A percentile compares a stretch with the other conserved stretches of the same genome.
Conservation (phyloP, 2,329 filamentous ascomycete genomes). For the Corynespora cassiicola region DNA sequence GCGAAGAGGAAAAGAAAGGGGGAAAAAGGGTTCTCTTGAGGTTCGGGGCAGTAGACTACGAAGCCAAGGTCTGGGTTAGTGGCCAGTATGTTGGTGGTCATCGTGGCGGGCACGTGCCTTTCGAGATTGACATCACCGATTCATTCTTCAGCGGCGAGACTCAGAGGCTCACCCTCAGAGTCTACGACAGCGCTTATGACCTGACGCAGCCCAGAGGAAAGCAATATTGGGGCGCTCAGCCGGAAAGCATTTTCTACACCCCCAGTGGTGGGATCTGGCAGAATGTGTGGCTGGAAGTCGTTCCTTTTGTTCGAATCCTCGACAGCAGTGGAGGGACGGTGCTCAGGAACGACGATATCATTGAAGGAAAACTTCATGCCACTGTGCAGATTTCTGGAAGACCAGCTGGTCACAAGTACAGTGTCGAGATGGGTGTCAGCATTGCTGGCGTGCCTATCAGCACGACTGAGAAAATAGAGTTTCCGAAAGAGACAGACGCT, state of each 20-base stretch:
- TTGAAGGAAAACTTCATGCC: slow-evolving; percentile 58
- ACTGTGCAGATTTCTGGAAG: slow-evolving; percentile 59
- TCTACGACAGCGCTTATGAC: slow-evolving; percentile 70
- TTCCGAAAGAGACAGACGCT: slow-evolving; percentile 59
- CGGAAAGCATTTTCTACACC: slow-evolving; percentile 67
- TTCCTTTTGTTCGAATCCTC: slow-evolving; percentile 60
- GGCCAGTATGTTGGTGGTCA: slow-evolving; percentile 62
- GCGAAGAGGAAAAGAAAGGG: slow-evolving; percentile 46
- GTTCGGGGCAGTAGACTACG: slow-evolving; percentile 69
- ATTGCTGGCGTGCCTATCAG: slow-evolving; percentile 58
- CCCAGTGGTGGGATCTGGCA: slow-evolving; percentile 66
- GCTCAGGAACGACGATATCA: slow-evolving; percentile 61
- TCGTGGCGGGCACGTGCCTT: slow-evolving; percentile 65
- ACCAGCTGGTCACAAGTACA: slow-evolving; percentile 53
- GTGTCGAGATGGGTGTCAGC: slow-evolving; percentile 61
- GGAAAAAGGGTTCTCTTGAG: slow-evolving; percentile 56
- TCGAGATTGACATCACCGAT: slow-evolving; percentile 64
- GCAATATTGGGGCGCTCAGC: slow-evolving; percentile 69
- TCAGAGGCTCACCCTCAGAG: slow-evolving; percentile 60
- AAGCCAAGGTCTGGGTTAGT: slow-evolving; percentile 64
- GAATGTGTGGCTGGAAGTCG: slow-evolving; percentile 63
- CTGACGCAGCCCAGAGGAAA: slow-evolving; percentile 71
- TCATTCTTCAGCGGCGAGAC: slow-evolving; percentile 23
- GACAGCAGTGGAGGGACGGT: slow-evolving; percentile 66
- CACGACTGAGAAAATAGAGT: slow-evolving; percentile 48